Conservation (phyloP, 345 rosid species). For the Populus nigra region DNA sequence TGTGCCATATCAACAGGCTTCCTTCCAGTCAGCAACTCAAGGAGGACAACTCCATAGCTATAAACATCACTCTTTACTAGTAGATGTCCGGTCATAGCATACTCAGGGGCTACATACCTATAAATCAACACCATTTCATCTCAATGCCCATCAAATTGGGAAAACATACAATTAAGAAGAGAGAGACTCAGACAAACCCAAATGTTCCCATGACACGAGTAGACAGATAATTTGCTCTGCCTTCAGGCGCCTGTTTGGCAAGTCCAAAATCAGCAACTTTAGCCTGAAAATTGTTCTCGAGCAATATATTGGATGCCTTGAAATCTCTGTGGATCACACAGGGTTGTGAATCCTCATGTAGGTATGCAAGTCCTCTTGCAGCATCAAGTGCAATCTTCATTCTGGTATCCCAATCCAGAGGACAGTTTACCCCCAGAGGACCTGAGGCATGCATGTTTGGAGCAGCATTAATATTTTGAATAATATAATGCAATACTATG, state of each 20-base stretch:
- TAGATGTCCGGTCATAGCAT: slow-evolving; percentile 99
- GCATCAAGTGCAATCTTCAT: slow-evolving; percentile 99
- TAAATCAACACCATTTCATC: slow-evolving; percentile 11
- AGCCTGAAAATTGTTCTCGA: slow-evolving; percentile 88
- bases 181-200: slow-evolving; percentile 58
- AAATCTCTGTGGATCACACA: slow-evolving; percentile 97
- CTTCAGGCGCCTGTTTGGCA: slow-evolving; percentile 99
- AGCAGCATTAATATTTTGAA: slow-evolving; percentile 7
- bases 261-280: slow-evolving; percentile 99
- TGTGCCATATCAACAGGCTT: slow-evolving; percentile 98
- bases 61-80: slow-evolving; percentile 97
- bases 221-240: slow-evolving; percentile 86
- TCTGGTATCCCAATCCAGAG: slow-evolving; percentile 93
- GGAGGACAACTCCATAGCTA: slow-evolving; percentile 97
- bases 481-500: neutral
- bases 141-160: neutral
- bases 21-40: slow-evolving; percentile 89
- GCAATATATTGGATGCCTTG: slow-evolving; percentile 96
- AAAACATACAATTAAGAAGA: neutral
- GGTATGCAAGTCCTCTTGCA: slow-evolving; percentile 95
- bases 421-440: slow-evolving; percentile 85
- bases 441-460: slow-evolving; percentile 52
- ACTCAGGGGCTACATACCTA: slow-evolving; percentile 98
- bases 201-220: slow-evolving; percentile 99
- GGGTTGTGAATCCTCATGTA: slow-evolving; percentile 98